Evolutionary conservation across 2,329 filamentous ascomycete genomes (phyloP).

Genomic region (Paecilomyces niveus): DNA sequence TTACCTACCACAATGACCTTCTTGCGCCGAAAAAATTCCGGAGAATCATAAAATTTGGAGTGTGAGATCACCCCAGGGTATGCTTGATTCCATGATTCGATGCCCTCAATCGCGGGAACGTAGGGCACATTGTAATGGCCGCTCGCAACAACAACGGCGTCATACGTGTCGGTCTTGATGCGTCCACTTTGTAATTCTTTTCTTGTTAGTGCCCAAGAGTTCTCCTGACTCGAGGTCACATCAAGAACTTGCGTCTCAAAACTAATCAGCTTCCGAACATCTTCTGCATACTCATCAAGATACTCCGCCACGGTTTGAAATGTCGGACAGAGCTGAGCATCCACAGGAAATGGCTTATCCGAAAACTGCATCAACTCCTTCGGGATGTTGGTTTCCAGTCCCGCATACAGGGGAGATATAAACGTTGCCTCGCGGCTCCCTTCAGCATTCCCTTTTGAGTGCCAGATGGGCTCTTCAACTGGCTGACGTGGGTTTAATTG

Average conservation of each 20-base stretch:
- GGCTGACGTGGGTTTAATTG: conserved; percentile 58
- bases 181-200: conserved; percentile 42
- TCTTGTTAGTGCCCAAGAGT: conserved; percentile 56
- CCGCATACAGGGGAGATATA: conserved; percentile 75
- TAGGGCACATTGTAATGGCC: conserved; percentile 68
- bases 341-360: conserved; percentile 58
- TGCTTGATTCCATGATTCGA: conserved; percentile 51
- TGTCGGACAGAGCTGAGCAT: conserved; percentile 65
- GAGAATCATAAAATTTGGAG: conserved; percentile 71
- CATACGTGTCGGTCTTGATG: conserved; percentile 48
- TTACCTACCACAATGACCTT: conserved; percentile 82
- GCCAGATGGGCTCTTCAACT: conserved; percentile 56
- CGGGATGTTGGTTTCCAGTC: conserved; percentile 81
- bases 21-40: conserved; percentile 56
- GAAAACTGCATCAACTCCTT: conserved; percentile 73
- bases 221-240: conserved; percentile 35
- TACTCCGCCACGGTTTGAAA: conserved; percentile 67
- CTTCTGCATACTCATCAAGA: conserved; percentile 62
- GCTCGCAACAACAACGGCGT: conserved; percentile 68
- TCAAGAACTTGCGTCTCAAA: conserved; percentile 66
- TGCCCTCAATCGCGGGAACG: conserved; percentile 56
- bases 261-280: conserved; percentile 58
- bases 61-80: conserved; percentile 60
- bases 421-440: conserved; percentile 50
- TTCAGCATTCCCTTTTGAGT: conserved; percentile 17